phyloP scores from a whole-genome alignment of 2,329 filamentous ascomycete species.

The Kalaharituber pfeilii region DNA sequence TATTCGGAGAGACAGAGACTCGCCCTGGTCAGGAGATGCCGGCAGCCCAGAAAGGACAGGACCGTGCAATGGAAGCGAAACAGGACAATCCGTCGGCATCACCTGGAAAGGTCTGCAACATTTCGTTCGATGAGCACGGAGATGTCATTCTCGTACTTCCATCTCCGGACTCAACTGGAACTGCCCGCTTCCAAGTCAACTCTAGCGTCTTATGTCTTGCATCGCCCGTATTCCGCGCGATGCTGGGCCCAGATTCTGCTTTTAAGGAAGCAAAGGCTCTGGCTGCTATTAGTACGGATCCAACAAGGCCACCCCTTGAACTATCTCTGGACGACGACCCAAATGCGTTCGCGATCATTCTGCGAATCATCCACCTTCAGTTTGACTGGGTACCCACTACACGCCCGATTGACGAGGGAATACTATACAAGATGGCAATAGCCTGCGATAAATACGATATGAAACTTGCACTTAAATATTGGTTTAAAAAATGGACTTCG shows the following conservation, averaged over 20 bases:
- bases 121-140: not conserved
- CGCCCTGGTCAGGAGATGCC: no score
- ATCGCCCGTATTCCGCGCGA: constrained; percentile 1
- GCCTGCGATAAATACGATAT: not conserved
- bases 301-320: not conserved
- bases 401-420: not conserved
- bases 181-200: not conserved
- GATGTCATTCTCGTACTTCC: not conserved
- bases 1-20: no score
- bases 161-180: not conserved
- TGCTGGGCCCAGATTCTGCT: not conserved
- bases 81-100: no score
- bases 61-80: no score
- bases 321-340: not conserved
- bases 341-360: not conserved
- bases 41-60: no score
- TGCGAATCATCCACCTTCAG: not conserved
- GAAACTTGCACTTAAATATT: not conserved
- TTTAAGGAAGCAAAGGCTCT: not conserved
- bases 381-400: not conserved
- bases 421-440: not conserved
- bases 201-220: not conserved
- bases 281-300: not conserved
- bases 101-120: not conserved
- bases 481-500: not conserved